Evolutionary conservation across 306 rosid genomes (phyloP).

Genomic region (Cucurbita maxima): DNA sequence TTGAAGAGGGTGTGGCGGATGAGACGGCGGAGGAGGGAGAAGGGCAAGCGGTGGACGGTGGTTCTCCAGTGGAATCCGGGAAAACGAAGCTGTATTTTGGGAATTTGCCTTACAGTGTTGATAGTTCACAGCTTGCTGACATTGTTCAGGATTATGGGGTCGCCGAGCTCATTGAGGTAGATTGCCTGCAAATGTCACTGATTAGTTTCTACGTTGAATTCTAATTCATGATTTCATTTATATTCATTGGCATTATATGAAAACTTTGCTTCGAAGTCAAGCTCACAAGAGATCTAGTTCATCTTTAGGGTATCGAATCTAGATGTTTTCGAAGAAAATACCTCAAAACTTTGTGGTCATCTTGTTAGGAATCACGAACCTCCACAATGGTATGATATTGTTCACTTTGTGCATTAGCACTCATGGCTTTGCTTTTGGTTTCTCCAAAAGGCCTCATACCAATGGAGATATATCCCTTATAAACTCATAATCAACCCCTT

Average conservation of each 20-base stretch:
- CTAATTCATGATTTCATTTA: neutral
- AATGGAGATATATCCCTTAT: too few relatives aligned
- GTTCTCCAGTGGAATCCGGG: slow-evolving; percentile 22
- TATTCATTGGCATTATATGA: neutral
- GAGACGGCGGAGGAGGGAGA: neutral
- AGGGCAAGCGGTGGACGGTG: slow-evolving; percentile 15
- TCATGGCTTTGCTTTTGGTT: too few relatives aligned
- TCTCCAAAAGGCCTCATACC: too few relatives aligned
- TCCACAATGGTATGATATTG: too few relatives aligned
- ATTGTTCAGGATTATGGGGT: slow-evolving; percentile 58
- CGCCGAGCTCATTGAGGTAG: slow-evolving; percentile 83
- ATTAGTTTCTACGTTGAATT: neutral
- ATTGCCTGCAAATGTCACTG: neutral
- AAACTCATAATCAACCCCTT: too few relatives aligned
- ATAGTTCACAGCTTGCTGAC: slow-evolving; percentile 92
- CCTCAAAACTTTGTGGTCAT: neutral
- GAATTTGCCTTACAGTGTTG: slow-evolving; percentile 85
- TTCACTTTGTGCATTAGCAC: too few relatives aligned
- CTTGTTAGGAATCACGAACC: neutral
- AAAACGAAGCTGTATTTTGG: slow-evolving; percentile 89
- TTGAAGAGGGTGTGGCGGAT: slow-evolving; percentile 14
- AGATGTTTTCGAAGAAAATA: neutral
- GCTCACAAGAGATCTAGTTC: neutral
- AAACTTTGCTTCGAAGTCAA: neutral
- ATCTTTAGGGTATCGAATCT: neutral